Evolutionary conservation across 306 rosid genomes (phyloP), one percentile per base, ranked within the genome.

Genomic region (Vigna reflexopilosa): DNA sequence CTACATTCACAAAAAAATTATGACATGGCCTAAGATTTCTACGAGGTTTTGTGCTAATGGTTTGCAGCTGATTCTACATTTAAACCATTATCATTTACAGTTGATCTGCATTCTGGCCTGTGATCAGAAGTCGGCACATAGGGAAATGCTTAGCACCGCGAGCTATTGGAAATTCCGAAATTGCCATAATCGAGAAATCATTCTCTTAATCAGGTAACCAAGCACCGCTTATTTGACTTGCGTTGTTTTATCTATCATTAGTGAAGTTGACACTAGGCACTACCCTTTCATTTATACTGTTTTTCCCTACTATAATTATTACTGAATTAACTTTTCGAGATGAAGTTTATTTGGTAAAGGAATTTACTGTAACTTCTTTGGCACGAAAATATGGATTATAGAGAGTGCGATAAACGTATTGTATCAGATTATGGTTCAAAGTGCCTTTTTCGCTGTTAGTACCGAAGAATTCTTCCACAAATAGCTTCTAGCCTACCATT

Each of bases 21-120:
- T 49, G 11, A 8, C 50, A 71, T 6, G 65, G 76, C 4, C 64
- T 13, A 71, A 34, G 22, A 52, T 32, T 20, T 30, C 34, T 17
- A 32, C 49, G 15, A 52, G 32, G 58, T 55, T 50, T 50, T 30
- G 61, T 30, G 14, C 40, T 30, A 28, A 50, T 70, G 17, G 61
- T 70, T 70, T 70, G 75, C 62, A 40, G 40, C 62, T 54, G 57
- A 51, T 70, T 70, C 44, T 70, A 32, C 62, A 11, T 22, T 47
- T 47, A 47, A 45, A 32, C 40, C 26, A 7, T 47, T n/a, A 70
- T 70, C 62, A 32, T 70, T 17, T n/a, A 70, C 62, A 32, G 75
- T 51, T 51, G 24, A 49, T 30, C 47, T 12, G 57, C 48, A 54
- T 59, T 59, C 66, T 28, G 66, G 63, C 63, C 44, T 15, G 28